Evolutionary conservation across 2,329 filamentous ascomycete species (phyloP).

Genomic region (Aspergillus sp.): DNA sequence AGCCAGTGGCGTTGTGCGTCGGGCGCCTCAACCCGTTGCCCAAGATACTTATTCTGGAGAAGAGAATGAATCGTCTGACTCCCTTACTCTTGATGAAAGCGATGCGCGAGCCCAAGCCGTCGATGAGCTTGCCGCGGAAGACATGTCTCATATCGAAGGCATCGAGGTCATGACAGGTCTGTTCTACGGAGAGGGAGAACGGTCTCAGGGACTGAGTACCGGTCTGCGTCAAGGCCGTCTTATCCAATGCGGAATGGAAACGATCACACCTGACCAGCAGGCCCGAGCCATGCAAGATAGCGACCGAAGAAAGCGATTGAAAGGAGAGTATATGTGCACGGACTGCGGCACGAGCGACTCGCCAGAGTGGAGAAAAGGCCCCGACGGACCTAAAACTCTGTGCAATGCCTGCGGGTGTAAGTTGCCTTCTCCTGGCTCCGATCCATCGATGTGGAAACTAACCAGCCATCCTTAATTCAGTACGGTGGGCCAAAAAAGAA

Average conservation of each 20-base stretch:
- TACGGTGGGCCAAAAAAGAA: constrained; percentile 67
- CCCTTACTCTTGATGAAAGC: constrained; percentile 30
- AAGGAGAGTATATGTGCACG: constrained; percentile 92
- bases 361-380: constrained; percentile 94
- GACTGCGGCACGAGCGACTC: constrained; percentile 94
- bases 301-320: constrained; percentile 84
- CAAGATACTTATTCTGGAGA: constrained; percentile 51
- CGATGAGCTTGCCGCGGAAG: constrained; percentile 74
- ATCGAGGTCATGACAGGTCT: constrained; percentile 93
- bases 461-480: constrained; percentile 26
- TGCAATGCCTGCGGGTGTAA: constrained; percentile 91
- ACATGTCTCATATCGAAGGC: constrained; percentile 72
- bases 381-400: constrained; percentile 86
- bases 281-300: constrained; percentile 52
- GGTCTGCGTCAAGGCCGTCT: constrained; percentile 77
- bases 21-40: background rate
- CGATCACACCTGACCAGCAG: constrained; percentile 72
- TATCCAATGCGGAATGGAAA: constrained; percentile 81
- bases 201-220: constrained; percentile 82
- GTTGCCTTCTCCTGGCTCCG: constrained; percentile 21
- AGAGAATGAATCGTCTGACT: constrained; percentile 33
- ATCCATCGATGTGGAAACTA: background rate
- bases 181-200: constrained; percentile 82
- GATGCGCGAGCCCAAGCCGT: constrained; percentile 62
- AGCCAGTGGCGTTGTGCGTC: constrained; percentile 54